Evolutionary conservation across 2,329 filamentous ascomycete genomes (phyloP).

Genomic region (Neodidymelliopsis sp.): DNA sequence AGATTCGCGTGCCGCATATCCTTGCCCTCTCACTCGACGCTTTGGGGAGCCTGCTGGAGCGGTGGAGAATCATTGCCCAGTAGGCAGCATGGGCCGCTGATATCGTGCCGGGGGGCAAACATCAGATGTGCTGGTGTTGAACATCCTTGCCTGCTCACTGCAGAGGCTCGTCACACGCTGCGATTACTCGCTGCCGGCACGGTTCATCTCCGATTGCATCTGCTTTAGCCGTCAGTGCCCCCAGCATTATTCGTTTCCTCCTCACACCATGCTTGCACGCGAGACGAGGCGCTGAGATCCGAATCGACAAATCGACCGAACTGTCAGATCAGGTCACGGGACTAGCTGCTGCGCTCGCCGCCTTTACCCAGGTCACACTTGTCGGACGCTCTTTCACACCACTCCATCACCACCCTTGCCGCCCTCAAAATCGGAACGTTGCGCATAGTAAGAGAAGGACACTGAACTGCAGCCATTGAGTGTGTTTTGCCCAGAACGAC

Average conservation of each 20-base stretch:
- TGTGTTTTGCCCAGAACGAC: conserved; percentile 8
- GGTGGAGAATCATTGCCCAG: conserved; percentile 21
- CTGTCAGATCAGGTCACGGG: conserved; percentile 40
- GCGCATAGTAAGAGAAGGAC: conserved; percentile 30
- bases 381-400: conserved; percentile 26
- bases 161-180: conserved; percentile 20
- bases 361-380: conserved; percentile 36
- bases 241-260: conserved; percentile 26
- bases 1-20: conserved; percentile 31
- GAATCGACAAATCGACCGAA: conserved; percentile 21
- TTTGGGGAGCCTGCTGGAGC: conserved; percentile 20
- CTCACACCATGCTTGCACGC: conserved; percentile 37
- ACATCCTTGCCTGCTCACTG: conserved; percentile 20
- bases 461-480: conserved; percentile 15
- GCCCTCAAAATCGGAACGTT: conserved; percentile 12
- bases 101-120: conserved; percentile 18
- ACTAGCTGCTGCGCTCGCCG: conserved; percentile 23
- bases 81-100: conserved; percentile 14
- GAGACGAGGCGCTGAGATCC: conserved; percentile 30
- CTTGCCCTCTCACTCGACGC: conserved; percentile 22
- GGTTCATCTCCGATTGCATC: conserved; percentile 52
- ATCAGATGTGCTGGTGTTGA: conserved; percentile 16
- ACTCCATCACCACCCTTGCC: conserved; percentile 19
- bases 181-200: conserved; percentile 35
- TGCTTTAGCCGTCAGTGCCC: conserved; percentile 30